Conservation (phyloP, 768 basidiomycete genomes). For the Boletus rubropictus region DNA sequence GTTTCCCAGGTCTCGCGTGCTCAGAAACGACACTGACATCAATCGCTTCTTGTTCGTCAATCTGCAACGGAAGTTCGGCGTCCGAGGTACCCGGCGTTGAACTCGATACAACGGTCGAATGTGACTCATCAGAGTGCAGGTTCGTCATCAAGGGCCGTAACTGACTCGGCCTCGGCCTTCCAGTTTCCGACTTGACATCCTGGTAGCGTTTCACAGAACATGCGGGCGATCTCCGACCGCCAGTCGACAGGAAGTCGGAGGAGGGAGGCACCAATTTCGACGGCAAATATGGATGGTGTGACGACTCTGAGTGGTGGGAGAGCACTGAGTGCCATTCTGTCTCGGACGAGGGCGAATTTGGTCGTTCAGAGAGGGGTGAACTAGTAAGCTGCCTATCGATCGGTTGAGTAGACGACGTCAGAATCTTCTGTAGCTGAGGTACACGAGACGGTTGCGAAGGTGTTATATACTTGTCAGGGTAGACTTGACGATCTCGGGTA, state of each 20-base stretch:
- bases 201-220: background rate
- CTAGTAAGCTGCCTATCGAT: slow-evolving; percentile 17
- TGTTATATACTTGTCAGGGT: background rate
- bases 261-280: background rate
- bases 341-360: slow-evolving; percentile 9
- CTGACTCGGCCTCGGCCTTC: background rate
- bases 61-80: slow-evolving; percentile 32
- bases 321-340: slow-evolving; percentile 9
- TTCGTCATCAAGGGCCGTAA: background rate
- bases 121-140: background rate
- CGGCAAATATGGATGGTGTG: slow-evolving; percentile 1
- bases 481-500: background rate
- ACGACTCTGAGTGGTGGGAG: slow-evolving; percentile 7
- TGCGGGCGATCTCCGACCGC: background rate
- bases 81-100: background rate
- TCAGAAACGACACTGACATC: slow-evolving; percentile 59
- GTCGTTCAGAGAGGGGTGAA: slow-evolving; percentile 20
- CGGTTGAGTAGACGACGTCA: slow-evolving; percentile 13
- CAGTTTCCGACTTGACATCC: slow-evolving; percentile 6
- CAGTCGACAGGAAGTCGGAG: slow-evolving; percentile 1
- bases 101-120: background rate
- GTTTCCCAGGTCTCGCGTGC: slow-evolving; percentile 59
- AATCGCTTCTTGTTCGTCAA: slow-evolving; percentile 52
- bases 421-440: background rate
- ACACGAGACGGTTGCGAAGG: background rate